Percentiles rank a stretch among this genome's conserved stretches.
Evolutionary conservation across 75 land plant species (phyloP).

Genomic region (Cupressus sempervirens): DNA sequence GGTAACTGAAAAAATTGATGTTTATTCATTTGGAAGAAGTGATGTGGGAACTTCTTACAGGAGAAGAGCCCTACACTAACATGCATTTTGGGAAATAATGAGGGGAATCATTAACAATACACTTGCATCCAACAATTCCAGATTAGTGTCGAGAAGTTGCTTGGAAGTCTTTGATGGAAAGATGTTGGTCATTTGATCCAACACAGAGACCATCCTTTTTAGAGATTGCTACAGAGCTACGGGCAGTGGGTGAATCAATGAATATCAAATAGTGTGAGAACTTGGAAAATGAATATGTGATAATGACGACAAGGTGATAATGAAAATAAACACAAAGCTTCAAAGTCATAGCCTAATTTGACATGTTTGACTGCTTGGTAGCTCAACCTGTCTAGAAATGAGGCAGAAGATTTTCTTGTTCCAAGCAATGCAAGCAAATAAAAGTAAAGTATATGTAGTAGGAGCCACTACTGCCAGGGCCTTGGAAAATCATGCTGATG

Average conservation of each 20-base stretch:
- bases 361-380: background rate
- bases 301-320: conserved; percentile 12
- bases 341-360: background rate
- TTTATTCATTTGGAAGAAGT: too few relatives aligned
- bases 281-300: conserved; percentile 47
- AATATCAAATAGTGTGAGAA: conserved; percentile 40
- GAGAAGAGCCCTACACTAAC: too few relatives aligned
- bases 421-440: background rate
- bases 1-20: too few relatives aligned
- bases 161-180: conserved; percentile 84
- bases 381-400: background rate
- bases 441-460: too few relatives aligned
- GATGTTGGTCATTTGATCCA: conserved; percentile 80
- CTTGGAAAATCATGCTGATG: too few relatives aligned
- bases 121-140: conserved; percentile 68
- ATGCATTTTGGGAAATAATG: too few relatives aligned
- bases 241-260: conserved; percentile 70
- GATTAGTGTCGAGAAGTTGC: conserved; percentile 77
- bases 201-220: conserved; percentile 68
- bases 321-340: conserved; percentile 1
- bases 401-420: background rate
- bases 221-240: conserved; percentile 67
- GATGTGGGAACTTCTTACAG: too few relatives aligned
- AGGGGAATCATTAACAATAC: conserved; percentile 83
- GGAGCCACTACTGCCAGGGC: too few relatives aligned